phyloP scores from a whole-genome alignment of 768 basidiomycete genomes.

The Hygrophorus pudorinus region DNA sequence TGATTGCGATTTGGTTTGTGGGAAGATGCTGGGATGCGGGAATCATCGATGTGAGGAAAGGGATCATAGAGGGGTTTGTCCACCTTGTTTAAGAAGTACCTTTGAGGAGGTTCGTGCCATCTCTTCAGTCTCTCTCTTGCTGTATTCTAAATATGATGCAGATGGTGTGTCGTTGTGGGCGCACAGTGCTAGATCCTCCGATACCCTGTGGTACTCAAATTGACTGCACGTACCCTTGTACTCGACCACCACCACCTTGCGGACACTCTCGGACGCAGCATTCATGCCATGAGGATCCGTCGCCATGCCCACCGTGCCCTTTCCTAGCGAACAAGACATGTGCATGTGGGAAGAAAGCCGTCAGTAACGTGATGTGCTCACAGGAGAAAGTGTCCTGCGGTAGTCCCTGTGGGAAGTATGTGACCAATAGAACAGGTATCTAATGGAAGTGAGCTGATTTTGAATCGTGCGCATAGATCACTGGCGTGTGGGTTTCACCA shows the following conservation, averaged over 20 bases:
- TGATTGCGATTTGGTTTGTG: conserved; percentile 76
- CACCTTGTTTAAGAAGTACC: conserved; percentile 74
- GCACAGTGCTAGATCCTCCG: conserved; percentile 83
- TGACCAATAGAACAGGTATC: conserved; percentile 7
- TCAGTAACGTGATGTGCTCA: conserved; percentile 79
- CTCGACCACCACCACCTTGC: conserved; percentile 56
- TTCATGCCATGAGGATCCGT: conserved; percentile 67
- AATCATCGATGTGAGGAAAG: conserved; percentile 68
- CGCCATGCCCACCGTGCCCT: conserved; percentile 78
- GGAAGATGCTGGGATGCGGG: conserved; percentile 62
- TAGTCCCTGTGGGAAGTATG: conserved; percentile 64
- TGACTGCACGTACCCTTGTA: conserved; percentile 73
- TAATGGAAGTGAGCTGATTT: neutral
- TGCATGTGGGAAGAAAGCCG: conserved; percentile 78
- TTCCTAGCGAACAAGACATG: conserved; percentile 72
- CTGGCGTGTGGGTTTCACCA: conserved; percentile 84
- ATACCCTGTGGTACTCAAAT: conserved; percentile 81
- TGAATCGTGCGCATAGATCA: conserved; percentile 27
- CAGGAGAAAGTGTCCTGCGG: conserved; percentile 79
- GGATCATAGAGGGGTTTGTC: conserved; percentile 81
- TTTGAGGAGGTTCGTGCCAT: conserved; percentile 72
- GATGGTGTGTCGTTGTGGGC: conserved; percentile 75
- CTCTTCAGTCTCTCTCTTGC: neutral
- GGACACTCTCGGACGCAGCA: conserved; percentile 77
- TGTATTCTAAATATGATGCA: conserved; percentile 16